Conservation (phyloP, 345 rosid species). For the Leavenworthia alabamica region DNA sequence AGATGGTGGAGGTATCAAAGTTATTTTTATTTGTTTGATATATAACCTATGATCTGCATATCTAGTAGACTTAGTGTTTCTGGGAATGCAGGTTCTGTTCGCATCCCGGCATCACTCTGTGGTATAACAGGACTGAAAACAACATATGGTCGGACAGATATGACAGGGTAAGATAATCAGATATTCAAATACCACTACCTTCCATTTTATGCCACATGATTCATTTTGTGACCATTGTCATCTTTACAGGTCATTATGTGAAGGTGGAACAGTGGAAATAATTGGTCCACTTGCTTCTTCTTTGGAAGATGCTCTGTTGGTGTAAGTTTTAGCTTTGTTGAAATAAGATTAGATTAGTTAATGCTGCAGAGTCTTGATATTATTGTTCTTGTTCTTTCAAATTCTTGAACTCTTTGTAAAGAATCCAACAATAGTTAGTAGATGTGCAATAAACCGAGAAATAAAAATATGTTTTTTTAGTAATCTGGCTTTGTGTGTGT, state of each 20-base stretch:
- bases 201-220: not conserved
- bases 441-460: not conserved
- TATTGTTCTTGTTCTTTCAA: not conserved
- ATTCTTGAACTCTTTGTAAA: not conserved
- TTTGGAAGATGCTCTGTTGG: slow-evolving; percentile 66
- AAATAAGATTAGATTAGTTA: not conserved
- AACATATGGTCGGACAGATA: slow-evolving; percentile 71
- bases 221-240: not conserved
- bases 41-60: not conserved
- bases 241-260: slow-evolving; percentile 54
- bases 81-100: slow-evolving; percentile 63
- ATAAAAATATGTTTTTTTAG: not conserved
- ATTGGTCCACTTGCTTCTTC: slow-evolving; percentile 84
- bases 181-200: too few relatives aligned
- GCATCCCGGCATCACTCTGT: slow-evolving; percentile 76
- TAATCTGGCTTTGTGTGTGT: slow-evolving; percentile 8
- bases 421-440: not conserved
- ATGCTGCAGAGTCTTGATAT: not conserved
- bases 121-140: slow-evolving; percentile 87
- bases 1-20: slow-evolving; percentile 79
- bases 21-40: slow-evolving; percentile 7
- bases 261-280: slow-evolving; percentile 69
- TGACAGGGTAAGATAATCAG: slow-evolving; percentile 49
- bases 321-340: slow-evolving; percentile 49
- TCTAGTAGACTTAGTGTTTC: slow-evolving; percentile 14